Evolutionary conservation across 2,329 filamentous ascomycete species (phyloP).

Genomic region (Cercospora citrullina): DNA sequence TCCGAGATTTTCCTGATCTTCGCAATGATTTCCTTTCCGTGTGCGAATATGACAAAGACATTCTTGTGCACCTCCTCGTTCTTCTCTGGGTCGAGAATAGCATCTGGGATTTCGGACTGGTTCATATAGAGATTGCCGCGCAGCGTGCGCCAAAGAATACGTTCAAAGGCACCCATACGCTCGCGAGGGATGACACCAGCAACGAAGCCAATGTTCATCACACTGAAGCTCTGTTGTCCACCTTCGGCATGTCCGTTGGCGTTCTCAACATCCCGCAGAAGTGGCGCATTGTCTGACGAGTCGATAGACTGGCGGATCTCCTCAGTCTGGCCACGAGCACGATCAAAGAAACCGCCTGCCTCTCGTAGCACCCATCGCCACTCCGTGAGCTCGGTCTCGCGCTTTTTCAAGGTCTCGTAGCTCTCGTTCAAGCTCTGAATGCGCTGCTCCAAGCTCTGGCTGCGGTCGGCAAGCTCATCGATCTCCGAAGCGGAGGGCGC

Average conservation of each 20-base stretch:
- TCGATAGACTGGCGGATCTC: slow-evolving; percentile 90
- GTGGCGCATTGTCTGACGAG: slow-evolving; percentile 83
- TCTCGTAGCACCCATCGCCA: slow-evolving; percentile 98
- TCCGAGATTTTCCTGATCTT: slow-evolving; percentile 99
- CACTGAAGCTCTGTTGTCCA: slow-evolving; percentile 64
- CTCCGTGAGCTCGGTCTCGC: slow-evolving; percentile 93
- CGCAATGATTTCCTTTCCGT: slow-evolving; percentile 95
- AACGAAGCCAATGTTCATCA: slow-evolving; percentile 99
- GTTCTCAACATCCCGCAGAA: slow-evolving; percentile 90
- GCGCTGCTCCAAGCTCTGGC: slow-evolving; percentile 87
- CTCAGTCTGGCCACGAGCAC: slow-evolving; percentile 92
- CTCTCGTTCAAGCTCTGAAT: slow-evolving; percentile 92
- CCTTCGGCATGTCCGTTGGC: slow-evolving; percentile 47
- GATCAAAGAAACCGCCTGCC: slow-evolving; percentile 95
- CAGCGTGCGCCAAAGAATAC: slow-evolving; percentile 94
- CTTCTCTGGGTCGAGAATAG: slow-evolving; percentile 84
- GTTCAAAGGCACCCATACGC: slow-evolving; percentile 90
- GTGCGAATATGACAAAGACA: slow-evolving; percentile 98
- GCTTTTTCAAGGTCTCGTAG: slow-evolving; percentile 97
- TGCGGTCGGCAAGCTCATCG: slow-evolving; percentile 89
- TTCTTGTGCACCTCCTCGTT: slow-evolving; percentile 96
- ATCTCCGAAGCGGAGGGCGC: slow-evolving; percentile 92
- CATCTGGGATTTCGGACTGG: slow-evolving; percentile 95
- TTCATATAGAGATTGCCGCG: slow-evolving; percentile 99
- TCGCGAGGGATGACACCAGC: slow-evolving; percentile 93